Base-by-base conservation (phyloP, 139 green algal species). In the Trebouxia sp. region DNA sequence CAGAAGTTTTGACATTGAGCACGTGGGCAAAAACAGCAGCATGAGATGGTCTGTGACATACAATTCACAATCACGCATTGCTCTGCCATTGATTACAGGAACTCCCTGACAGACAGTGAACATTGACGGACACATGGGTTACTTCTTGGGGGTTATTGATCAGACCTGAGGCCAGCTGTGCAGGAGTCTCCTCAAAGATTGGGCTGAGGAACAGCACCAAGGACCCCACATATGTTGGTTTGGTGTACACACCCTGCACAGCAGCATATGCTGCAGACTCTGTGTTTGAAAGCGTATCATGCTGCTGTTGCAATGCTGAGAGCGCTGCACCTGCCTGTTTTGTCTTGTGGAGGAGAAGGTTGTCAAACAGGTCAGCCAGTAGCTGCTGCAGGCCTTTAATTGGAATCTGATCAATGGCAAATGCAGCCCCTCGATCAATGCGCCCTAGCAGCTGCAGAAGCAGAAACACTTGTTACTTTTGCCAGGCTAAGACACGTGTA, bases 131-230 rank as follows among this genome's bases (percentile, higher is more conserved):
- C 22, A 48, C 17, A 11, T 14, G 32, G 5, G 26, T 78, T 26
- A 53, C 12, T 1, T 39, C 37, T 48, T 35, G 37, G 35, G 35
- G 5, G 3, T 48, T 56, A 7, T 55, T 48, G 24, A 47, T 75
- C 35, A 20, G 10, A 30, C 22, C 78, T 51, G 79, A 78, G 12
- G 70, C 66, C 6, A 51, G 70, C 76, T 75, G 30, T 43, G 83
- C 84, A 20, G 62, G 80, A 17, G 42, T 69, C 53, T 90, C 87
- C 1, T 84, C 85, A 43, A 91, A 70, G 50, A 91, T 47, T 28
- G 80, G 80, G 0, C 85, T 81, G 17, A 91, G 72, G 35, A 86
- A 81, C 9, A 65, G 43, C 11, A 89, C 66, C 42, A 85, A 74
- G 1, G 84, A 77, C 3, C n/a, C 45, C 32, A 62, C 47, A 48